phyloP scores from a whole-genome alignment of 805 yeast species.

The Candida ulmi region DNA sequence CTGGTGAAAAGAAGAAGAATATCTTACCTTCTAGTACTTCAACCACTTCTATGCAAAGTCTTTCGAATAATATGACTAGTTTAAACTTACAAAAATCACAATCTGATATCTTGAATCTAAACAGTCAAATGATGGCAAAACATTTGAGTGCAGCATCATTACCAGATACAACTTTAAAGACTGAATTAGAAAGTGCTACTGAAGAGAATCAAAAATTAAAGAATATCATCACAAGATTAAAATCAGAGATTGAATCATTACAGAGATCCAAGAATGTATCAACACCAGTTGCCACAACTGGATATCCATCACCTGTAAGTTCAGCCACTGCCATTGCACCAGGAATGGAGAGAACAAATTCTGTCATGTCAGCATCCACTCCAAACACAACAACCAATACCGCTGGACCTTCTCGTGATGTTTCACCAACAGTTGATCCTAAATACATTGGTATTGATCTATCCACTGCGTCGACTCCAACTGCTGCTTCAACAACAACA shows the following conservation, averaged over 20 bases:
- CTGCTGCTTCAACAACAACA: not conserved
- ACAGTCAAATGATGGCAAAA: not conserved
- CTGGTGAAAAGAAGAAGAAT: constrained; percentile 11
- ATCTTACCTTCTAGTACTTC: constrained; percentile 2
- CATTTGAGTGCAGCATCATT: constrained; percentile 2
- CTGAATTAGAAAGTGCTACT: constrained; percentile 35
- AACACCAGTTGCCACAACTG: not conserved
- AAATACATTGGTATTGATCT: constrained; percentile 14
- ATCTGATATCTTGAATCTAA: not conserved
- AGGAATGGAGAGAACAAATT: not conserved
- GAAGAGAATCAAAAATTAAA: constrained; percentile 39
- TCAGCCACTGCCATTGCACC: not conserved
- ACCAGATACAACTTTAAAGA: constrained; percentile 18
- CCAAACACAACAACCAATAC: constrained; percentile 4
- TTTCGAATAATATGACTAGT: not conserved
- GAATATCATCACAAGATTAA: constrained; percentile 33
- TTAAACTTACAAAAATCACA: not conserved
- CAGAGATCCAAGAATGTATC: constrained; percentile 5
- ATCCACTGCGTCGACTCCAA: not conserved
- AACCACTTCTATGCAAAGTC: constrained; percentile 1
- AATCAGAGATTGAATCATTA: constrained; percentile 31
- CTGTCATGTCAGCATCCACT: constrained; percentile 5
- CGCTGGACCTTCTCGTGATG: constrained; percentile 5
- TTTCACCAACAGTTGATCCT: constrained; percentile 21
- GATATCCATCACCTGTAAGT: not conserved